These are phyloP conservation scores for Cucumis melo DNA, from an alignment of 306 rosid species.

Conservation along the genomic window DNA sequence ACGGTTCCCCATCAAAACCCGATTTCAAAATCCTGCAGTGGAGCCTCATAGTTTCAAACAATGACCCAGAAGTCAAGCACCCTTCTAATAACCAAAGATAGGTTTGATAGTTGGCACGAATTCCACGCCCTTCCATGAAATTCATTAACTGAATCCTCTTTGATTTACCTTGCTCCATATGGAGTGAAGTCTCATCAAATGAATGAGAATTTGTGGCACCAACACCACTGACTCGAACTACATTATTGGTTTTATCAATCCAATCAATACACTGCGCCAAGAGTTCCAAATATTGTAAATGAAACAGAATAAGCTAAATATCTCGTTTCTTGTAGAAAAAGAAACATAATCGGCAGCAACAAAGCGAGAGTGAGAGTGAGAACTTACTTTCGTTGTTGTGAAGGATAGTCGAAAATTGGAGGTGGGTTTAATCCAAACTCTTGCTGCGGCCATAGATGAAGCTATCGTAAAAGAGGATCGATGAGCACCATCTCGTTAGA, in stretches of 20 bases:
- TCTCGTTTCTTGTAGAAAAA: neutral
- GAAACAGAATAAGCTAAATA: neutral
- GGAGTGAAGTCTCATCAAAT: slow-evolving; percentile 13
- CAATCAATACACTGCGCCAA: slow-evolving; percentile 32
- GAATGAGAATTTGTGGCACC: slow-evolving; percentile 22
- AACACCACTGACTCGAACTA: slow-evolving; percentile 26
- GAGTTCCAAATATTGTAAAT: neutral
- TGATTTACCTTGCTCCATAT: slow-evolving; percentile 16
- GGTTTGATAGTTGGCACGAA: slow-evolving; percentile 62
- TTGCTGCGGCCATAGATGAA: neutral
- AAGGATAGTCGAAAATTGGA: neutral
- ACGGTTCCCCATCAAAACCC: slow-evolving; percentile 37
- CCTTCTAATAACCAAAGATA: slow-evolving; percentile 62
- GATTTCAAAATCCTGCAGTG: slow-evolving; percentile 55
- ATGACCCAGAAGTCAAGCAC: slow-evolving; percentile 34
- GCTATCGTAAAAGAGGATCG: neutral
- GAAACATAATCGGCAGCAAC: neutral
- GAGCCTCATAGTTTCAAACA: slow-evolving; percentile 38
- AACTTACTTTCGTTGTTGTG: neutral
- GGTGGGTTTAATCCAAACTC: neutral
- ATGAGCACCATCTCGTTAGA: neutral
- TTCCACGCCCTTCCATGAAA: slow-evolving; percentile 48
- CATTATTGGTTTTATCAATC: slow-evolving; percentile 12
- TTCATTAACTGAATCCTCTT: slow-evolving; percentile 36
- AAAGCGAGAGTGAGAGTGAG: neutral